phyloP scores from a whole-genome alignment of 2,329 filamentous ascomycete genomes.

The Endocalyx cinctus region DNA sequence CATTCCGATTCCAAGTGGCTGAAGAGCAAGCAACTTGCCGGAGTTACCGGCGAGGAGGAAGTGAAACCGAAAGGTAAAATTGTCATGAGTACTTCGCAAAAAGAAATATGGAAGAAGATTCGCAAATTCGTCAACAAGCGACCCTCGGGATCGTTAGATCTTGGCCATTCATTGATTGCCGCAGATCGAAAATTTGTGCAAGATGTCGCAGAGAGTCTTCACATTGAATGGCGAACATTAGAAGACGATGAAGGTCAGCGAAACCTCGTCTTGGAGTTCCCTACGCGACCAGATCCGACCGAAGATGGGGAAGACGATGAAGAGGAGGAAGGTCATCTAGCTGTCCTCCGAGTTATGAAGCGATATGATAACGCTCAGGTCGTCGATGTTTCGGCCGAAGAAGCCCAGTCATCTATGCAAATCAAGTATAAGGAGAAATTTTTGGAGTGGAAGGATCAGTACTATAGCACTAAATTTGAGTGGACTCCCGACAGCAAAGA shows the following conservation, averaged over 20 bases:
- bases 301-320: slow-evolving; percentile 66
- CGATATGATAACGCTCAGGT: slow-evolving; percentile 88
- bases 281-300: slow-evolving; percentile 40
- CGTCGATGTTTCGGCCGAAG: slow-evolving; percentile 72
- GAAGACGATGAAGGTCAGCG: slow-evolving; percentile 53
- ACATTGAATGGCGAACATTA: slow-evolving; percentile 53
- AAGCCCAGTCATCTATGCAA: slow-evolving; percentile 74
- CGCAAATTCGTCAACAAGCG: slow-evolving; percentile 77
- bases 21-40: slow-evolving; percentile 74
- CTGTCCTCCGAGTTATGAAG: slow-evolving; percentile 79
- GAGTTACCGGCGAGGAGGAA: slow-evolving; percentile 61
- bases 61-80: slow-evolving; percentile 55
- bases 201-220: slow-evolving; percentile 66
- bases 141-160: slow-evolving; percentile 60
- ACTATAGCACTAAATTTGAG: slow-evolving; percentile 84
- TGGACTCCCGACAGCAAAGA: slow-evolving; percentile 78
- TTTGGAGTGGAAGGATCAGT: slow-evolving; percentile 86
- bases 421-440: slow-evolving; percentile 89
- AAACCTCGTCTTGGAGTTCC: slow-evolving; percentile 47
- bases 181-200: slow-evolving; percentile 91
- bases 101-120: slow-evolving; percentile 75
- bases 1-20: slow-evolving; percentile 88
- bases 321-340: slow-evolving; percentile 75
- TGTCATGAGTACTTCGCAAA: slow-evolving; percentile 74
- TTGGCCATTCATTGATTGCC: slow-evolving; percentile 69